Conservation (phyloP, 495 filamentous ascomycete genomes). For the Talaromyces proteolyticus region DNA sequence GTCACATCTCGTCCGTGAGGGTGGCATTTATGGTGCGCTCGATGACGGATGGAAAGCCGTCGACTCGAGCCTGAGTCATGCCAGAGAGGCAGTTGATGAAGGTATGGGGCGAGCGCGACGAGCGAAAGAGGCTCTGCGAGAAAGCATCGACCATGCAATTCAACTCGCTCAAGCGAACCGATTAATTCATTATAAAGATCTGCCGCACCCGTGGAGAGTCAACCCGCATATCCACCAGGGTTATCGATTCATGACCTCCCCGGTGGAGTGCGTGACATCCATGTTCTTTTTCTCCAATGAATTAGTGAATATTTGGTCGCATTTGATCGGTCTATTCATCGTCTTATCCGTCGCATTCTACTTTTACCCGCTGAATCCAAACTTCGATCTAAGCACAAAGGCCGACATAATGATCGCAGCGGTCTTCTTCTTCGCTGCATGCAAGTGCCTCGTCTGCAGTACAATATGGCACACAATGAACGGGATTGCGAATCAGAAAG, state of each 20-base stretch:
- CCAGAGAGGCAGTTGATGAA: slow-evolving; percentile 65
- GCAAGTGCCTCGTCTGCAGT: slow-evolving; percentile 92
- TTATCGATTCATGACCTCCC: slow-evolving; percentile 89
- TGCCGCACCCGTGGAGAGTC: slow-evolving; percentile 88
- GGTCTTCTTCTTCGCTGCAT: slow-evolving; percentile 94
- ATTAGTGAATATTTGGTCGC: slow-evolving; percentile 96
- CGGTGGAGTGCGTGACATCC: slow-evolving; percentile 78
- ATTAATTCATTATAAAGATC: slow-evolving; percentile 79
- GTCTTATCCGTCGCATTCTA: slow-evolving; percentile 91
- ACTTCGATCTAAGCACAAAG: slow-evolving; percentile 80
- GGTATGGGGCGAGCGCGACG: slow-evolving; percentile 72
- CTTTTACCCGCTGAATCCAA: slow-evolving; percentile 83
- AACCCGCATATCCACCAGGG: slow-evolving; percentile 89
- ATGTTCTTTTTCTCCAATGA: slow-evolving; percentile 86
- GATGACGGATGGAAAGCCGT: slow-evolving; percentile 67
- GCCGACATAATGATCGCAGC: slow-evolving; percentile 84
- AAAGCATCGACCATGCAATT: slow-evolving; percentile 77
- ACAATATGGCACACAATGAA: slow-evolving; percentile 99
- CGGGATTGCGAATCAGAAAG: slow-evolving; percentile 78
- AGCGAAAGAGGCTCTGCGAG: slow-evolving; percentile 69
- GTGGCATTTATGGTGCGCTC: slow-evolving; percentile 51
- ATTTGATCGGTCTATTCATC: slow-evolving; percentile 78
- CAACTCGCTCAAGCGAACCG: slow-evolving; percentile 72
- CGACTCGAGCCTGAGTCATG: slow-evolving; percentile 70
- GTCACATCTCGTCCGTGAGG: slow-evolving; percentile 66